Base-by-base conservation (phyloP, 805 yeast genomes). In the Kuraishia ogatae region DNA sequence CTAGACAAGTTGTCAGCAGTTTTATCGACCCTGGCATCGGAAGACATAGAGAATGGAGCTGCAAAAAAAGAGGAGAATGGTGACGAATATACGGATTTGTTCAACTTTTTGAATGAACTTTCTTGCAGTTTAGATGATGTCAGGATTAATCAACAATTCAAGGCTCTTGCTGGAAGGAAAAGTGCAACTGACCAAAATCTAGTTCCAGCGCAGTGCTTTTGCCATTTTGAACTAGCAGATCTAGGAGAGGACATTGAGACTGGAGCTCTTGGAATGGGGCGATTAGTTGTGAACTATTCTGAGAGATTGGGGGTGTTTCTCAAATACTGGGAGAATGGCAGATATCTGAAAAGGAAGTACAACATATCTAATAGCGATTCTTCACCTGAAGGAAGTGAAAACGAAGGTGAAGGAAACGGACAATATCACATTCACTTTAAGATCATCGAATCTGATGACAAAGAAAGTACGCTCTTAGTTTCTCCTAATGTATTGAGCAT, bases 231-330 rank as follows among this genome's bases (percentile, higher is more conserved):
- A 39, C 17, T 11, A 15, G 13, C 43, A 17, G n/a, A 5, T 11
- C 43, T 35, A 3, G 43, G 43, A 35, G 43, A 35, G 43, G 65
- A 65, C 50, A 49, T 62, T 22, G 47, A 59, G 48, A 56, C 58
- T 39, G 66, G 70, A 5, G 51, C 55, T 48, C 21, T 23, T 8
- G 70, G 71, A 1, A 54, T 66, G 10, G 72, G 72, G 1, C 56
- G 59, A 50, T 55, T 69, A 1, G 39, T 64, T 47, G 53, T 63
- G 24, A 69, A 69, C 54, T 63, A 61, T 43, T 56, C 61, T 43
- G 65, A 64, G 39, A 65, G 64, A 54, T 67, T 69, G 47, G 73
- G 73, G 1, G 57, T 69, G 6, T 69, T 68, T 56, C 39, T 69
- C 20, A 64, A 67, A 51, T 61, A 63, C 19, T 69, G 73, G 73